A percentile compares a stretch with the other conserved stretches of the same genome.
Evolutionary conservation across 1,284 basidiomycete species (phyloP).

Genomic region (Pascua sp.): DNA sequence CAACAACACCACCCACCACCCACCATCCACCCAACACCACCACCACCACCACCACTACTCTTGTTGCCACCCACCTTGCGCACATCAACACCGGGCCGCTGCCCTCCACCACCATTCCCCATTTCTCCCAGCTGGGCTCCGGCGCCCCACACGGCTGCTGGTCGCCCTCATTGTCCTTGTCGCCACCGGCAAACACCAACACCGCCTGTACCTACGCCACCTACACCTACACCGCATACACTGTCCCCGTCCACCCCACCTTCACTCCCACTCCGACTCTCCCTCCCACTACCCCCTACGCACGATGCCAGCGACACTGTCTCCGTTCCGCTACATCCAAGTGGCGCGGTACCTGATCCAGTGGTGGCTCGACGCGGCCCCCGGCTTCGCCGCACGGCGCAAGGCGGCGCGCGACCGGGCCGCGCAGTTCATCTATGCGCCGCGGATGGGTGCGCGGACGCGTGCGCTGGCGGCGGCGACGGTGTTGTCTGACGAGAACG

Average conservation of each 20-base stretch:
- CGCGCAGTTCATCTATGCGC: slow-evolving; percentile 12
- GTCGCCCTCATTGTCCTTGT: too few relatives aligned
- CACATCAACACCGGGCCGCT: slow-evolving; percentile 1
- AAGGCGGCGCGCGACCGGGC: slow-evolving; percentile 25
- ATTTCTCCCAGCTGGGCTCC: slow-evolving; percentile 3
- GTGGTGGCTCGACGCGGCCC: slow-evolving; percentile 36
- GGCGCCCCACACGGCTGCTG: neutral
- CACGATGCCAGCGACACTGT: slow-evolving; percentile 36
- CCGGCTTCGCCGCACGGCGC: slow-evolving; percentile 20
- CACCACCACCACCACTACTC: neutral
- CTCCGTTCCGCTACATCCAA: slow-evolving; percentile 42
- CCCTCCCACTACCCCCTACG: neutral
- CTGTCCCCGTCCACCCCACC: neutral
- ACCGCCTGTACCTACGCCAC: neutral
- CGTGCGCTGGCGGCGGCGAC: slow-evolving; percentile 2
- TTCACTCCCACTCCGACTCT: neutral
- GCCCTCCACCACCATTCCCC: neutral
- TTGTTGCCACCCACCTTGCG: neutral
- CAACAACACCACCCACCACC: neutral
- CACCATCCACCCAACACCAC: too few relatives aligned
- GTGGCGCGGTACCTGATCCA: slow-evolving; percentile 39
- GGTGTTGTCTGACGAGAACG: neutral
- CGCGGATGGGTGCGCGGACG: neutral
- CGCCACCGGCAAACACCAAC: neutral
- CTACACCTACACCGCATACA: neutral